These are phyloP conservation scores for Cyclanthera cordifolia DNA, from an alignment of 306 rosid species.

Conservation along the genomic window DNA sequence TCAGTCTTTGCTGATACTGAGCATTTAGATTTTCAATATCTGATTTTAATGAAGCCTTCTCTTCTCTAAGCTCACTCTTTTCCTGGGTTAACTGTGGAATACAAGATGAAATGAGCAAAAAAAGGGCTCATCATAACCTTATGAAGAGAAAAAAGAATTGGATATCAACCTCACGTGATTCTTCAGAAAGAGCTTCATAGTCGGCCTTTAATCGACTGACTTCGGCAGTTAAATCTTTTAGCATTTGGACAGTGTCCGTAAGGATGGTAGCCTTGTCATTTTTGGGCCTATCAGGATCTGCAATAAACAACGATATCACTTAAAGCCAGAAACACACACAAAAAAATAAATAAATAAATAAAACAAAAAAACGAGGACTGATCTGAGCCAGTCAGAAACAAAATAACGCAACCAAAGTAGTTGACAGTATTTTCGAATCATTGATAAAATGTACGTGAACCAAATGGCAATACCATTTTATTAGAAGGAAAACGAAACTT, in stretches of 20 bases:
- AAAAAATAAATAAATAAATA: too few species aligned
- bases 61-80: slow-evolving; percentile 86
- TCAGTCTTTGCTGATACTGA: slow-evolving; percentile 68
- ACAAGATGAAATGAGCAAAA: slow-evolving; percentile 17
- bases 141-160: slow-evolving; percentile 5
- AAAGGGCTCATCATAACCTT: background rate
- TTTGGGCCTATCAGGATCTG: slow-evolving; percentile 85
- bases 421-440: slow-evolving; percentile 8
- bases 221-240: slow-evolving; percentile 59
- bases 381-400: background rate
- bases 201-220: slow-evolving; percentile 55
- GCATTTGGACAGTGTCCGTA: slow-evolving; percentile 57
- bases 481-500: too few species aligned
- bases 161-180: slow-evolving; percentile 56
- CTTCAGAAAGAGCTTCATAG: slow-evolving; percentile 54
- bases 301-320: slow-evolving; percentile 18
- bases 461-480: too few species aligned
- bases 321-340: too few species aligned
- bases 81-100: slow-evolving; percentile 59
- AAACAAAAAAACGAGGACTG: too few species aligned
- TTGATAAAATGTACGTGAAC: too few species aligned
- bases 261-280: slow-evolving; percentile 88
- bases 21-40: slow-evolving; percentile 59
- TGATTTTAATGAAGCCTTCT: slow-evolving; percentile 56
- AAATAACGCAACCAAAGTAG: background rate